Percentiles rank a stretch among this genome's conserved stretches.
phyloP scores from a whole-genome alignment of 2,329 filamentous ascomycete genomes.

The Ophiocordyceps polyrhachis-furcata region DNA sequence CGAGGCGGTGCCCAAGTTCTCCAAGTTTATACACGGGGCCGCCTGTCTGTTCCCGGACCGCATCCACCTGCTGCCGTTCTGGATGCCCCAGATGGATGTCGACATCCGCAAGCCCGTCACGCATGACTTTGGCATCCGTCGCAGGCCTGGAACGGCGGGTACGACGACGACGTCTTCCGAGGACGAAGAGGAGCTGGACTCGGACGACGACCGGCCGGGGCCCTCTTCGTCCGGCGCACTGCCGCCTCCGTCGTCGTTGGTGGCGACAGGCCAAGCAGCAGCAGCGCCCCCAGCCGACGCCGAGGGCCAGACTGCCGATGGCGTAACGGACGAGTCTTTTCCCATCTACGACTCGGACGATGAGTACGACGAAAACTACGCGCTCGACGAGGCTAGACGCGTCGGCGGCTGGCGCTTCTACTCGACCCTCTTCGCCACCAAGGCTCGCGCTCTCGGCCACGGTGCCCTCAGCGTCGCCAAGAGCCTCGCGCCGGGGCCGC shows the following conservation, averaged over 20 bases:
- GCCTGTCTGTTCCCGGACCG: slow-evolving; percentile 71
- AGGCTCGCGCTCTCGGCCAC: slow-evolving; percentile 22
- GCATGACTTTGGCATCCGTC: slow-evolving; percentile 76
- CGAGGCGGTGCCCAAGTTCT: slow-evolving; percentile 98
- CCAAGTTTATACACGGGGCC: slow-evolving; percentile 94
- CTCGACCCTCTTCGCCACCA: slow-evolving; percentile 33
- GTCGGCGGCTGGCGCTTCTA: slow-evolving; percentile 64
- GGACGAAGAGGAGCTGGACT: slow-evolving; percentile 51
- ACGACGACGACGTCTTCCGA: slow-evolving; percentile 57
- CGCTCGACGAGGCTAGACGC: slow-evolving; percentile 58
- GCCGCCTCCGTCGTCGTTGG: neutral
- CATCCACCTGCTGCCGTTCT: slow-evolving; percentile 85
- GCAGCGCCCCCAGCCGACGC: slow-evolving; percentile 31
- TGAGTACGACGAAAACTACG: slow-evolving; percentile 57
- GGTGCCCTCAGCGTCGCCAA: slow-evolving; percentile 25
- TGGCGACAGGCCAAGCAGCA: neutral
- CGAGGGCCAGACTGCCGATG: slow-evolving; percentile 61
- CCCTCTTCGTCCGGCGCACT: neutral
- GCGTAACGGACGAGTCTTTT: slow-evolving; percentile 43
- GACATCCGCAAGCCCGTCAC: slow-evolving; percentile 88
- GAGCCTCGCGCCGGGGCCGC: slow-evolving; percentile 34
- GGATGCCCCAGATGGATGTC: slow-evolving; percentile 96
- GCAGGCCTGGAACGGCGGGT: slow-evolving; percentile 50
- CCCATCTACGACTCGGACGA: slow-evolving; percentile 76
- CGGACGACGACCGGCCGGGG: slow-evolving; percentile 37